Evolutionary conservation across 2,329 filamentous ascomycete species (phyloP), one percentile per base, ranked within the genome.

Genomic region (Penicillium corylophilum): DNA sequence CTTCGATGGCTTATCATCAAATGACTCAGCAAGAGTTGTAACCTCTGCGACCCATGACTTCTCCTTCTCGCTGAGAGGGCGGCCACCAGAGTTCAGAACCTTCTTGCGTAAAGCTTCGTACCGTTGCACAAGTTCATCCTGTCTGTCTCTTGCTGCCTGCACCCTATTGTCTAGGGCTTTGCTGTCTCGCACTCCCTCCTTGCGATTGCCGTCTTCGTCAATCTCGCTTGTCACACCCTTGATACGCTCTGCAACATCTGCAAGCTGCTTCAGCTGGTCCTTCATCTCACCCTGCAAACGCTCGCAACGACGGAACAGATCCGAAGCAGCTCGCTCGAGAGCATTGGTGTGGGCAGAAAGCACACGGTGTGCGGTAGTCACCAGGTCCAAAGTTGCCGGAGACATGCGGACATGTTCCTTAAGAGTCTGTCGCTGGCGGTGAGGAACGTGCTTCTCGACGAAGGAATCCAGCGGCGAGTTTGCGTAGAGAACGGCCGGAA

Each of bases 261-360:
- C 67, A 23, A 78, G 67, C 33, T 75, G 73, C 46, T 69, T 71
- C 24, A 79, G 60, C 57, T 79, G 77, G 40, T 77, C 74, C 12
- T 67, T 64, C 61, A 80, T 72, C 58, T 79, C 77, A 13, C 73
- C 71, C 51, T 71, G 70, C 39, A 80, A 57, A 16, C 76, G 66
- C 48, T 79, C 76, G 54, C 77, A 79, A n/a, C 77, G 73, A 31
- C 76, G 74, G 65, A 79, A 79, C n/a, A 80, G 66, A 56, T 79
- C 77, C 2, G 77, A 76, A 10, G 76, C 77, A 9, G 77, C 77
- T 50, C 70, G 64, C 48, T 77, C 75, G 5, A 79, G 65, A 12
- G 70, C 63, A 47, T 74, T 69, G 5, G 77, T 79, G 57, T 79
- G 74, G 22, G 68, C 61, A 28, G 74, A 74, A 18, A 79, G 60